phyloP scores from a whole-genome alignment of 805 yeast genomes.

The Cyberlindnera saturnus region DNA sequence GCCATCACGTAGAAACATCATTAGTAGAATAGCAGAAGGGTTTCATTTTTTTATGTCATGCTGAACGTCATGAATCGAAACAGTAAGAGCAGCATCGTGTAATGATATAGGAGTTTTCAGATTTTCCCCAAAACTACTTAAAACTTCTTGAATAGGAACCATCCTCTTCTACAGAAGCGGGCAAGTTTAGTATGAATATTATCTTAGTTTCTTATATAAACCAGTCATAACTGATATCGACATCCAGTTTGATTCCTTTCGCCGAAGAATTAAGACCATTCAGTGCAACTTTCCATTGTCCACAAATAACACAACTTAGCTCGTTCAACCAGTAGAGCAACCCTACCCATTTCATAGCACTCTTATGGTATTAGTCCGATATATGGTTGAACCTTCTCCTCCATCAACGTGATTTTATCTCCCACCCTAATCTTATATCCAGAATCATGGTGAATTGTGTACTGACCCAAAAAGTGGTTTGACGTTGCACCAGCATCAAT shows the following conservation, averaged over 20 bases:
- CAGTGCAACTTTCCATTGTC: background rate
- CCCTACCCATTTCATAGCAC: no score
- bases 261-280: background rate
- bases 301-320: background rate
- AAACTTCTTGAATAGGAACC: background rate
- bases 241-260: background rate
- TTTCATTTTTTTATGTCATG: no score
- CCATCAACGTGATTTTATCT: constrained; percentile 12
- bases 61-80: no score
- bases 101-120: no score
- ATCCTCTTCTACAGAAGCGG: background rate
- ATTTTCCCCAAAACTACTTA: no score
- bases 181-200: background rate
- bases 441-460: constrained; percentile 14
- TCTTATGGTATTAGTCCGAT: background rate
- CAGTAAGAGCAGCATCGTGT: no score
- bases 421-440: constrained; percentile 16
- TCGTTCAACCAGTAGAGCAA: background rate
- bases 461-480: constrained; percentile 14
- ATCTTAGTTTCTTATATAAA: background rate
- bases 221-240: background rate
- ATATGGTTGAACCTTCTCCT: constrained; percentile 7
- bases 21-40: no score
- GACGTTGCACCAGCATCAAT: constrained; percentile 12
- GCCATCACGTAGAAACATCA: no score